Evolutionary conservation across 805 yeast species (phyloP).

Genomic region (Wickerhamomyces bovis): DNA sequence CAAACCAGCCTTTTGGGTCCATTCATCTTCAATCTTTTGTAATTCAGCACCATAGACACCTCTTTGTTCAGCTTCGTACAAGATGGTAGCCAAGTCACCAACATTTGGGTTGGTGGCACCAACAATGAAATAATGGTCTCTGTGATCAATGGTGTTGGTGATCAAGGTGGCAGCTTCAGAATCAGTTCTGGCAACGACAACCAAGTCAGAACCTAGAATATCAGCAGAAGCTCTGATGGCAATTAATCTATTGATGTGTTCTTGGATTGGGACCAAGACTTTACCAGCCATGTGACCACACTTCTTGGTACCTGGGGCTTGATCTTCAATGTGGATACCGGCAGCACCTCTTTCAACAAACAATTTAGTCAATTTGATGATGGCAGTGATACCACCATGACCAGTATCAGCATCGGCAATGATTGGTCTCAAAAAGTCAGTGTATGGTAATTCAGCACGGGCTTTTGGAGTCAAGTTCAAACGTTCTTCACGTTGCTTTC

Average conservation of each 20-base stretch:
- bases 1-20: constrained; percentile 79
- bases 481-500: constrained; percentile 80
- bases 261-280: constrained; percentile 95
- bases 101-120: constrained; percentile 87
- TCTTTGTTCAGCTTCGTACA: constrained; percentile 72
- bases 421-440: constrained; percentile 89
- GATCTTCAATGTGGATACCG: constrained; percentile 97
- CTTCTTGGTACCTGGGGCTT: constrained; percentile 97
- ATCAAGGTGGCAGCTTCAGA: constrained; percentile 96
- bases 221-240: constrained; percentile 96
- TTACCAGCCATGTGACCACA: constrained; percentile 99
- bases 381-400: constrained; percentile 97
- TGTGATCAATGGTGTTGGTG: constrained; percentile 87
- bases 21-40: constrained; percentile 69
- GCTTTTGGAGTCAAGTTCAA: constrained; percentile 50
- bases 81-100: constrained; percentile 65
- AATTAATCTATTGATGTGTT: constrained; percentile 89
- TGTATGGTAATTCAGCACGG: constrained; percentile 65
- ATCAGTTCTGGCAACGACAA: constrained; percentile 92
- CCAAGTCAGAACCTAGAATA: constrained; percentile 78
- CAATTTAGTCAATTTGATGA: constrained; percentile 89
- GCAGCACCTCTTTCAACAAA: constrained; percentile 98
- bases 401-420: constrained; percentile 99
- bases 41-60: constrained; percentile 72
- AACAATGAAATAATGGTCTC: constrained; percentile 89